Evolutionary conservation across 495 filamentous ascomycete genomes (phyloP), one percentile per base, ranked within the genome.

Genomic region (Neurospora sp.): DNA sequence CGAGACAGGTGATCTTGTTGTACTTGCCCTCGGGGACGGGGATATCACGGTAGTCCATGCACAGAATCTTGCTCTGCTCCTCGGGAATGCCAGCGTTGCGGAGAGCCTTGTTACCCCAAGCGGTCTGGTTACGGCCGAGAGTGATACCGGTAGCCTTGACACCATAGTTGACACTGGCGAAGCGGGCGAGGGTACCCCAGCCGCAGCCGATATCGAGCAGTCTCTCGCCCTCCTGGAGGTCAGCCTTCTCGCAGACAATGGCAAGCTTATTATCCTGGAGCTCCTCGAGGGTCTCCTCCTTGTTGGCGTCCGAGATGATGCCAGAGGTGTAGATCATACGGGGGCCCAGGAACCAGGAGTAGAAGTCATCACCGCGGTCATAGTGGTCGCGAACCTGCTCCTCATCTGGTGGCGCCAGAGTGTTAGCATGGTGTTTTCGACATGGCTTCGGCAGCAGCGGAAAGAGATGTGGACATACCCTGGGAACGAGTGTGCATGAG

Each of bases 291-390:
- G 88, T 86, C 81, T 96, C 93, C 81, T 94, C 93, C 37, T 82
- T 84, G 82, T 87, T 87, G 78, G 90, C 86, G 77, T 96, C 92
- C 20, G 88, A 89, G 81, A 96, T 92, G 73, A 96, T 85, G 68
- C 93, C 93, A 14, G 90, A 92, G 59, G 93, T 95, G 82, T 95
- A 96, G 81, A 95, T 91, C 93, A 96, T 96, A 76, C 93, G 92
- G 46, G 92, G 93, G 74, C 93, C 93, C 66, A 96, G 87, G 84
- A 95, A 95, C 91, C 92, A 96, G 80, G 86, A 88, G 84, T 96
- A 96, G 82, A 93, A 92, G 82, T 96, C 93, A 81, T 96, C 91
- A 76, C 93, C 93, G 76, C 91, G 89, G 84, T 95, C 93, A 81
- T 96, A 95, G 82, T 94, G 91, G 75, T 91, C 90, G 73, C 93